Conservation (phyloP, 352 stramenopile species). For the Globisporangium cederbergense region DNA sequence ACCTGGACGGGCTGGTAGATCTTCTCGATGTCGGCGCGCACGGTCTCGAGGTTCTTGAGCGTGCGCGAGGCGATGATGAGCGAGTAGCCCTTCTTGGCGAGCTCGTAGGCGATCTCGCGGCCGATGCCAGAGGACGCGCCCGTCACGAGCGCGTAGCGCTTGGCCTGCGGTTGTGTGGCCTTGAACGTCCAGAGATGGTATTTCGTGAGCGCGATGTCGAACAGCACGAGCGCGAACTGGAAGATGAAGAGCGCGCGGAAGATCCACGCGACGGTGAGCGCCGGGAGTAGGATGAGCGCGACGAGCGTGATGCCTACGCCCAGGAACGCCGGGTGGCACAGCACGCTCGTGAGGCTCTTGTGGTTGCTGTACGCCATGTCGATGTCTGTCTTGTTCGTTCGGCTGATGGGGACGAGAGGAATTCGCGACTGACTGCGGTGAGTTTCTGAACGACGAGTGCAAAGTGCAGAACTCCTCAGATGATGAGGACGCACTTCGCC, state of each 20-base stretch:
- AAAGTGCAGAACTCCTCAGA: neutral
- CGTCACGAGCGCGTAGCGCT: constrained; percentile 72
- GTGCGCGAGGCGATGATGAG: constrained; percentile 64
- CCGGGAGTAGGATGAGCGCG: constrained; percentile 29
- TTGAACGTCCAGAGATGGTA: constrained; percentile 63
- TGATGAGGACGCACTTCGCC: neutral
- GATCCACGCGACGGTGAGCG: neutral
- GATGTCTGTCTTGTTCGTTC: neutral
- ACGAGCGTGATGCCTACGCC: constrained; percentile 1
- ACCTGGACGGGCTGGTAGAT: constrained; percentile 58
- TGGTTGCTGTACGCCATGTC: neutral
- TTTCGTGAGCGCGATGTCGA: constrained; percentile 35
- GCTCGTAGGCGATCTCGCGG: constrained; percentile 68
- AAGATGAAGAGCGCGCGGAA: constrained; percentile 37
- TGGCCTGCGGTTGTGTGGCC: constrained; percentile 38
- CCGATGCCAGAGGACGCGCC: constrained; percentile 75
- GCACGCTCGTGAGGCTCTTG: constrained; percentile 17
- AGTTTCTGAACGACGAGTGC: neutral
- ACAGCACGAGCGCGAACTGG: constrained; percentile 44
- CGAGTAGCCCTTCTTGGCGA: constrained; percentile 80
- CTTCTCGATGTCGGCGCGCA: constrained; percentile 71
- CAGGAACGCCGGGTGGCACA: constrained; percentile 28
- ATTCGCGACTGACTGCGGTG: neutral
- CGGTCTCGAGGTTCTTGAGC: constrained; percentile 54
- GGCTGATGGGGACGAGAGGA: neutral